A percentile compares a stretch with the other conserved stretches of the same genome.
phyloP scores from a whole-genome alignment of 176 grass and related monocot genomes.

The Aegilops sharonensis region DNA sequence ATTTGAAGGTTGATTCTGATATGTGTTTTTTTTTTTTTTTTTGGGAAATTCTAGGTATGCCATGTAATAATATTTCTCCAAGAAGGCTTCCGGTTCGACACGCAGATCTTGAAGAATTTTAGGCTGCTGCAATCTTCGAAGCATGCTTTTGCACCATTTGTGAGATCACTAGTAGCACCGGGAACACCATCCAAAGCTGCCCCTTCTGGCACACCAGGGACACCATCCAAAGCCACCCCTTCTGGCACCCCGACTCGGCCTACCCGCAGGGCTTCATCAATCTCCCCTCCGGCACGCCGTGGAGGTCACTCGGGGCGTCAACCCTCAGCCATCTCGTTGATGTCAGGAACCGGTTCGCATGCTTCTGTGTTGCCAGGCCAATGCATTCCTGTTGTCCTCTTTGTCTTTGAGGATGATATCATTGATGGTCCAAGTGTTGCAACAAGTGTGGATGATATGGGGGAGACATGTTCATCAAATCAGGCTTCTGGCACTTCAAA shows the following conservation, averaged over 20 bases:
- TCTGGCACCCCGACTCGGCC: slow-evolving; percentile 32
- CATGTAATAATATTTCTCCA: slow-evolving; percentile 92
- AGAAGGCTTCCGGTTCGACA: slow-evolving; percentile 63
- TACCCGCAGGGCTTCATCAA: slow-evolving; percentile 46
- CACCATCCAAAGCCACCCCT: slow-evolving; percentile 34
- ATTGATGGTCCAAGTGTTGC: slow-evolving; percentile 46
- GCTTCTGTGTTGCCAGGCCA: slow-evolving; percentile 57
- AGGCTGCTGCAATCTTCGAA: slow-evolving; percentile 83
- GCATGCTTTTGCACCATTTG: slow-evolving; percentile 71
- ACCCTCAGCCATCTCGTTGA: slow-evolving; percentile 62
- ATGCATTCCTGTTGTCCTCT: slow-evolving; percentile 82
- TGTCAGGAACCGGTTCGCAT: slow-evolving; percentile 60
- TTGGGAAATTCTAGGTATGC: slow-evolving; percentile 59
- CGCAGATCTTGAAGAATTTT: slow-evolving; percentile 74
- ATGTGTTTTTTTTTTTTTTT: neutral
- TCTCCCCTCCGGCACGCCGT: slow-evolving; percentile 50
- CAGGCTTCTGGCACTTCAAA: slow-evolving; percentile 41
- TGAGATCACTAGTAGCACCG: slow-evolving; percentile 46
- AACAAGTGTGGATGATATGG: slow-evolving; percentile 51
- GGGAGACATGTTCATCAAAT: slow-evolving; percentile 42
- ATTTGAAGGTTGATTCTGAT: slow-evolving; percentile 17
- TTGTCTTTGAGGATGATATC: slow-evolving; percentile 72
- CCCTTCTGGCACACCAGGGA: slow-evolving; percentile 29
- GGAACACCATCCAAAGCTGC: slow-evolving; percentile 40
- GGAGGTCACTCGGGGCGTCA: slow-evolving; percentile 46